Conservation (phyloP, 2,329 filamentous ascomycete species). For the Knufia petricola region DNA sequence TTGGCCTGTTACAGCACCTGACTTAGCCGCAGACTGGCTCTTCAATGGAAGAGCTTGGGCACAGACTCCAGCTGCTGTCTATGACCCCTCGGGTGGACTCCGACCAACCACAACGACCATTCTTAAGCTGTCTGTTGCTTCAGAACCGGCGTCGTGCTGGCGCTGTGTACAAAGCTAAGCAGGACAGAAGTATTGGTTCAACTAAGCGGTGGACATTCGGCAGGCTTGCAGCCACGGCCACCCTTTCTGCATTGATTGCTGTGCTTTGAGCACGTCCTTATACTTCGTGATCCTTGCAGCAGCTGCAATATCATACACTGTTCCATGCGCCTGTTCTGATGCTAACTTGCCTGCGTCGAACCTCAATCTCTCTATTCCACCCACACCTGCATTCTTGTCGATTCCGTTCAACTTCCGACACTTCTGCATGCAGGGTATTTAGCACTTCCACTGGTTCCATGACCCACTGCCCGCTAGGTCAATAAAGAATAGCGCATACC, state of each 20-base stretch:
- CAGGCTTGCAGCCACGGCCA: neutral
- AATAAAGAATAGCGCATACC: neutral
- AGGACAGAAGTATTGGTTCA: neutral
- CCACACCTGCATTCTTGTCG: neutral
- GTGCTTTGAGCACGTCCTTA: neutral
- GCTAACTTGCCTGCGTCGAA: neutral
- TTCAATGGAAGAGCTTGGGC: conserved; percentile 1
- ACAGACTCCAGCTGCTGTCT: neutral
- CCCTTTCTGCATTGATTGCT: neutral
- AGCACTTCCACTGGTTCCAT: neutral
- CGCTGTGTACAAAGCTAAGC: neutral
- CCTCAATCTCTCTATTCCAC: neutral
- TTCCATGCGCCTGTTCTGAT: neutral
- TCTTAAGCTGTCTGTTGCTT: neutral
- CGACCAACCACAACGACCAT: neutral
- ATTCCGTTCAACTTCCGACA: neutral
- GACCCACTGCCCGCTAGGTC: neutral
- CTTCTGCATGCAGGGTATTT: conserved; percentile 1
- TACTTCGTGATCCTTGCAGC: neutral
- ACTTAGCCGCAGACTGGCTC: neutral
- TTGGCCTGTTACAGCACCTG: neutral
- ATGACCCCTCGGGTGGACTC: neutral
- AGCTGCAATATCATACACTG: neutral
- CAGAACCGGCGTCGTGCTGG: neutral
- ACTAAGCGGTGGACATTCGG: neutral